Evolutionary conservation across 129 eudicot genomes (phyloP).

Genomic region (Pulicaria dysenterica): DNA sequence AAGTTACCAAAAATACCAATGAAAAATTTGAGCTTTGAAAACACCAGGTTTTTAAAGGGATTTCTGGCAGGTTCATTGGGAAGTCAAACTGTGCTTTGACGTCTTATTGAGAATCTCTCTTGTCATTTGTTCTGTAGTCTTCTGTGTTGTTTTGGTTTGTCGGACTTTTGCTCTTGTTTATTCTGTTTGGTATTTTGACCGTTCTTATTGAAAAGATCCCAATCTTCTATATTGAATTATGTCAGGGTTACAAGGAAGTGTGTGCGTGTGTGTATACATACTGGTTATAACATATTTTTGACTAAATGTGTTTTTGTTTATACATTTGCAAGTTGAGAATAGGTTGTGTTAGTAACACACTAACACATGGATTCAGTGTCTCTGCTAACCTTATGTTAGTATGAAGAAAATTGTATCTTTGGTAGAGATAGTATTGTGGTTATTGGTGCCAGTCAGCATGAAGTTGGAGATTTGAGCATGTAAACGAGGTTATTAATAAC

Average conservation of each 20-base stretch:
- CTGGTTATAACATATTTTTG: conserved; percentile 8
- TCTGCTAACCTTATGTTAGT: background rate
- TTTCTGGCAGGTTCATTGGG: no score
- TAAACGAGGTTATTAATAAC: background rate
- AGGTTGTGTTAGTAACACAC: background rate
- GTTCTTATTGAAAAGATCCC: background rate
- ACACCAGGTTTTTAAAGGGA: no score
- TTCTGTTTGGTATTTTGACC: conserved; percentile 21
- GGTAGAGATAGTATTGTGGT: no score
- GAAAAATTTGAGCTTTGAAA: no score
- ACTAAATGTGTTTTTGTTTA: conserved; percentile 8
- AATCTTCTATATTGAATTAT: background rate
- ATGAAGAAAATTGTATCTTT: background rate
- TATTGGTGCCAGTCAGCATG: background rate
- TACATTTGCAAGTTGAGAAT: conserved; percentile 9
- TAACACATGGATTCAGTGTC: background rate
- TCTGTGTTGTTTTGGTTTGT: conserved; percentile 26
- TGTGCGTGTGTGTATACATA: background rate
- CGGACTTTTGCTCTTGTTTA: background rate
- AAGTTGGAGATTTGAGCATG: conserved; percentile 3
- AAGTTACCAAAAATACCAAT: no score
- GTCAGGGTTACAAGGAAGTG: background rate
- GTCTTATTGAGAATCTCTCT: background rate
- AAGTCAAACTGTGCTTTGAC: background rate
- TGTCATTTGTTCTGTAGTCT: background rate